These are phyloP conservation scores for Colletotrichum orbiculare DNA, from an alignment of 2,329 filamentous ascomycete genomes.

Conservation along the genomic window DNA sequence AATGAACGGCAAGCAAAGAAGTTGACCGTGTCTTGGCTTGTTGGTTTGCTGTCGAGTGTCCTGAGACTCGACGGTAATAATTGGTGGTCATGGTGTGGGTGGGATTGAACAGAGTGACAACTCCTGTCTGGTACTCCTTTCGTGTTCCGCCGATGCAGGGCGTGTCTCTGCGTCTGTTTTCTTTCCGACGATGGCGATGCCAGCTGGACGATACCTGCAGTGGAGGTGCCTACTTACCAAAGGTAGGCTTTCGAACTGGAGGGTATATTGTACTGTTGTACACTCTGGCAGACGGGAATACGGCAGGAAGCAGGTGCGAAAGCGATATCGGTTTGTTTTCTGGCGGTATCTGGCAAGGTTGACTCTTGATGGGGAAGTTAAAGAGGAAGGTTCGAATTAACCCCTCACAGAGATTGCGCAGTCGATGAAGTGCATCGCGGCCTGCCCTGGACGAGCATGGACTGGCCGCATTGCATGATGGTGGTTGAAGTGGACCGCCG, in stretches of 20 bases:
- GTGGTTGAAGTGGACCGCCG: slow-evolving; percentile 9
- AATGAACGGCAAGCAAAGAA: background rate
- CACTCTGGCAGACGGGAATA: too few relatives aligned
- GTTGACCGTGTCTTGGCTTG: background rate
- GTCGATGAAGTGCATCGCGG: slow-evolving; percentile 23
- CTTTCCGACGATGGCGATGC: too few relatives aligned
- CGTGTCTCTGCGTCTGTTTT: too few relatives aligned
- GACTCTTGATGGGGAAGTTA: background rate
- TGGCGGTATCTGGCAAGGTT: too few relatives aligned
- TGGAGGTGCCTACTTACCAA: too few relatives aligned
- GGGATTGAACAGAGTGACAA: background rate
- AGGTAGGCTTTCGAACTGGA: too few relatives aligned
- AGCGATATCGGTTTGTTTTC: too few relatives aligned
- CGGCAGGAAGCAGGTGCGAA: too few relatives aligned
- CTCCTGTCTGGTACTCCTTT: too few relatives aligned
- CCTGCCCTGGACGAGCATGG: slow-evolving; percentile 25
- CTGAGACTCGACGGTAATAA: background rate
- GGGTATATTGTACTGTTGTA: too few relatives aligned
- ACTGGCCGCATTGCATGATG: slow-evolving; percentile 18
- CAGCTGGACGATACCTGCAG: too few relatives aligned
- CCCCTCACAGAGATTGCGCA: slow-evolving; percentile 12
- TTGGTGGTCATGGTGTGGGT: slow-evolving; percentile 8
- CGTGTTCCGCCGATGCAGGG: too few relatives aligned
- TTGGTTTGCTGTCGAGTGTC: slow-evolving; percentile 7
- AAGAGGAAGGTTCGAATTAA: slow-evolving; percentile 4